These are phyloP conservation scores for Blastomyces percursus DNA, from an alignment of 2,329 filamentous ascomycete species.

Conservation along the genomic window DNA sequence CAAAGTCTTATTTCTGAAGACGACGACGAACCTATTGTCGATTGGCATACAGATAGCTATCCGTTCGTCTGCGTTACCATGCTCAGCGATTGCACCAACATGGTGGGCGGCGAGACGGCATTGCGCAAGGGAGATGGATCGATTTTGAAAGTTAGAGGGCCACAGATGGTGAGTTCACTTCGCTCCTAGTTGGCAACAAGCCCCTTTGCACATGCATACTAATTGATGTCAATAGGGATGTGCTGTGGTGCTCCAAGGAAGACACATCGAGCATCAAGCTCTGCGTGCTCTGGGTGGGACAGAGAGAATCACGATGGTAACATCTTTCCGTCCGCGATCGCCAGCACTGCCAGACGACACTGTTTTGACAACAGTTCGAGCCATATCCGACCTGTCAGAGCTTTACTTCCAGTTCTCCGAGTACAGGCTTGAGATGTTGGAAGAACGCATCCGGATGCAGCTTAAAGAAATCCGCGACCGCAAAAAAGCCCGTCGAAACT, in stretches of 20 bases:
- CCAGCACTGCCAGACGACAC: conserved; percentile 48
- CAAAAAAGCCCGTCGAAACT: conserved; percentile 23
- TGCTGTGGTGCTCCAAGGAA: conserved; percentile 55
- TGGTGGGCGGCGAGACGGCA: conserved; percentile 56
- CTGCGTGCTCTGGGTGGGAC: conserved; percentile 46
- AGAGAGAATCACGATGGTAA: conserved; percentile 57
- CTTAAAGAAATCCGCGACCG: conserved; percentile 29
- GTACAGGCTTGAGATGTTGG: conserved; percentile 53
- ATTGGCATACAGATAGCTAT: conserved; percentile 55
- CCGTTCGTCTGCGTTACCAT: conserved; percentile 61
- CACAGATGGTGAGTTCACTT: conserved; percentile 43
- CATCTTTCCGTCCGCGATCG: conserved; percentile 51
- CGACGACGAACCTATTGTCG: conserved; percentile 46
- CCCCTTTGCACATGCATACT: not conserved
- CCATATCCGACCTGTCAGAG: conserved; percentile 46
- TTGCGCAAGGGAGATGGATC: conserved; percentile 45
- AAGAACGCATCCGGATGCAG: conserved; percentile 44
- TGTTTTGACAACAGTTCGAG: conserved; percentile 49
- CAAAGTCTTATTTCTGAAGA: conserved; percentile 35
- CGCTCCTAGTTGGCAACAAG: not conserved
- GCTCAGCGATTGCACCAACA: conserved; percentile 51
- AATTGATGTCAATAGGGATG: conserved; percentile 41
- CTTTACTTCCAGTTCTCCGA: conserved; percentile 52
- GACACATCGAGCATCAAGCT: conserved; percentile 56
- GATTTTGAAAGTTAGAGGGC: conserved; percentile 49